These are phyloP conservation scores for Nasturtium officinale DNA, from an alignment of 345 rosid genomes.

Conservation along the genomic window DNA sequence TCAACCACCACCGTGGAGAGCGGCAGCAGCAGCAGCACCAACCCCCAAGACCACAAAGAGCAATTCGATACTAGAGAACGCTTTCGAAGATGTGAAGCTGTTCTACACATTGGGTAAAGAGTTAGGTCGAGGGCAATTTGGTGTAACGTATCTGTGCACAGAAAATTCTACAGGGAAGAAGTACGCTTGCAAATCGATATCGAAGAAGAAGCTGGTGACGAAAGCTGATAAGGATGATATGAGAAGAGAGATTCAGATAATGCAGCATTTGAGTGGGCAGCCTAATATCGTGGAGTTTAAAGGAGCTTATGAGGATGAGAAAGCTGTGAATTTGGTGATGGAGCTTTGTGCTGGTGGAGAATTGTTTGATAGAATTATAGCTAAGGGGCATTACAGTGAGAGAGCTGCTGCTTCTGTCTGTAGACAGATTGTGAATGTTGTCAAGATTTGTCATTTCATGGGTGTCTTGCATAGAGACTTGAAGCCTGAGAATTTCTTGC, in stretches of 20 bases:
- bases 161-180: constrained; percentile 68
- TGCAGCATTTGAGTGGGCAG: constrained; percentile 97
- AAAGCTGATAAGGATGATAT: constrained; percentile 78
- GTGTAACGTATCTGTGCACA: constrained; percentile 75
- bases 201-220: constrained; percentile 68
- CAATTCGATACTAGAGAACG: constrained; percentile 71
- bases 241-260: constrained; percentile 82
- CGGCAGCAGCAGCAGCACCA: constrained; percentile 34
- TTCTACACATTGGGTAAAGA: constrained; percentile 71
- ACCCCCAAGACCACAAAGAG: constrained; percentile 49
- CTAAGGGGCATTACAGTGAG: constrained; percentile 47
- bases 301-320: constrained; percentile 86
- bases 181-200: constrained; percentile 86
- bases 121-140: constrained; percentile 91
- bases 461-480: constrained; percentile 95
- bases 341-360: constrained; percentile 55
- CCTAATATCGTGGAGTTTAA: constrained; percentile 87
- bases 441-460: constrained; percentile 57
- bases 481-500: constrained; percentile 66
- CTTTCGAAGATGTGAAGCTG: constrained; percentile 68
- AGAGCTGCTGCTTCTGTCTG: constrained; percentile 46
- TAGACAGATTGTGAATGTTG: constrained; percentile 46
- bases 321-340: constrained; percentile 82
- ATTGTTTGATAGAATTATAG: constrained; percentile 44
- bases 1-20: constrained; percentile 48